Evolutionary conservation across 225 moss, liverwort and hornwort species (phyloP).

Genomic region (Physcomitrium patens): DNA sequence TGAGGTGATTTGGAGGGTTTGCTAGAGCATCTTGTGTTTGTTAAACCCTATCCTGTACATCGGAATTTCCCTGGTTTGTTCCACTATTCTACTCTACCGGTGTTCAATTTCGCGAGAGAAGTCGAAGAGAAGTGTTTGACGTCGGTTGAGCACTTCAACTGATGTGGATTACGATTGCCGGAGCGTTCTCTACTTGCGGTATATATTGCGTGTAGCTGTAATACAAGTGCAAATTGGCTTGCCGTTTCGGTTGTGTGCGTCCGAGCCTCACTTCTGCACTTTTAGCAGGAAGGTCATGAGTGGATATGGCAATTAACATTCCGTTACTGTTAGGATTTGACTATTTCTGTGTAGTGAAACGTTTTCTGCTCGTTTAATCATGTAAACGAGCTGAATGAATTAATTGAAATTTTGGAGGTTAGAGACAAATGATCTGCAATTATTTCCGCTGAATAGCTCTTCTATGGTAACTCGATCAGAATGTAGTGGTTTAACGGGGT

Average conservation of each 20-base stretch:
- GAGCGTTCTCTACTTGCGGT: slow-evolving; percentile 1
- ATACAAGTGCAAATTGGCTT: slow-evolving; percentile 14
- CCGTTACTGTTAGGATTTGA: slow-evolving; percentile 7
- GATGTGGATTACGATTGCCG: slow-evolving; percentile 22
- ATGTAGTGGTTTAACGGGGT: not conserved
- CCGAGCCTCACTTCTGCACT: not conserved
- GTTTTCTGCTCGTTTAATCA: slow-evolving; percentile 16
- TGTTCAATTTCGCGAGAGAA: slow-evolving; percentile 23
- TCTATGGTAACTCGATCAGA: slow-evolving; percentile 15
- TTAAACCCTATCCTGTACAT: slow-evolving; percentile 45
- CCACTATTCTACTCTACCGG: not conserved
- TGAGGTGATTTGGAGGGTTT: slow-evolving; percentile 17
- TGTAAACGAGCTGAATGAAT: slow-evolving; percentile 30
- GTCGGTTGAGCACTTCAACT: not conserved
- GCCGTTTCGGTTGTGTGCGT: not conserved
- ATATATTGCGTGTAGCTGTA: slow-evolving; percentile 26
- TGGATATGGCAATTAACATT: not conserved
- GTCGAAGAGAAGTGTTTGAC: not conserved
- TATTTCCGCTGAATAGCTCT: not conserved
- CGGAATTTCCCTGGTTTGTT: slow-evolving; percentile 9
- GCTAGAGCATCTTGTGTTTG: not conserved
- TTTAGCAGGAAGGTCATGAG: slow-evolving; percentile 3
- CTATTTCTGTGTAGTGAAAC: slow-evolving; percentile 1
- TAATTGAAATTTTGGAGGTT: slow-evolving; percentile 20
- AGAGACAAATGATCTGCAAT: not conserved